Conservation (phyloP, 768 basidiomycete genomes). For the Mycena crocata region DNA sequence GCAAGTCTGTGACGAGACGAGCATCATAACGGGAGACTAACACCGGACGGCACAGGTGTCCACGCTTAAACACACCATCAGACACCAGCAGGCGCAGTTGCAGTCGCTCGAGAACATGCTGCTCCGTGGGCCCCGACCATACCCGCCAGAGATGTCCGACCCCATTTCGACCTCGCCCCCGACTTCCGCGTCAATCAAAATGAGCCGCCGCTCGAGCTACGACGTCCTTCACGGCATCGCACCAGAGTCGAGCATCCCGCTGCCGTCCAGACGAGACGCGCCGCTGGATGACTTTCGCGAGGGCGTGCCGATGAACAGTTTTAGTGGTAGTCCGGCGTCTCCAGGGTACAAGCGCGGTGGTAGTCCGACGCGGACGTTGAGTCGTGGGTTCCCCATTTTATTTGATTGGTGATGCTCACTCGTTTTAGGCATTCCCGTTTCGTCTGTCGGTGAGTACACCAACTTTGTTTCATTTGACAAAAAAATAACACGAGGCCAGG, state of each 20-base stretch:
- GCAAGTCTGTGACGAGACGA: constrained; percentile 13
- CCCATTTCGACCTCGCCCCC: constrained; percentile 42
- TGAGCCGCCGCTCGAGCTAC: constrained; percentile 75
- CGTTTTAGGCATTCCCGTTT: constrained; percentile 81
- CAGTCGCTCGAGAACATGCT: constrained; percentile 76
- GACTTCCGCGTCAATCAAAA: constrained; percentile 55
- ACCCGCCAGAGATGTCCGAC: constrained; percentile 54
- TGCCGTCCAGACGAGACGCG: constrained; percentile 70
- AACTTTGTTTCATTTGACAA: constrained; percentile 31
- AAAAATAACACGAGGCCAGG: constrained; percentile 62
- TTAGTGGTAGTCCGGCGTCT: constrained; percentile 53
- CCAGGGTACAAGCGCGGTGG: constrained; percentile 62
- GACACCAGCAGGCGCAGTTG: constrained; percentile 86
- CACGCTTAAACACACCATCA: constrained; percentile 82
- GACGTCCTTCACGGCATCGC: constrained; percentile 78
- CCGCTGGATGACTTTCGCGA: constrained; percentile 74
- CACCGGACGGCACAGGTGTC: constrained; percentile 58
- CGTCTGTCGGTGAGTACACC: constrained; percentile 75
- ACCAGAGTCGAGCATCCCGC: constrained; percentile 78
- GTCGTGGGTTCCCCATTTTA: too few species aligned
- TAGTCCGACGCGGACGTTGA: constrained; percentile 83
- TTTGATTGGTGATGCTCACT: too few species aligned
- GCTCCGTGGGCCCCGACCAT: constrained; percentile 74
- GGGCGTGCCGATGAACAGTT: constrained; percentile 76
- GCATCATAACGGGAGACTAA: not conserved